Percentiles rank a stretch among this genome's conserved stretches.
Evolutionary conservation across 768 basidiomycete genomes (phyloP).

Genomic region (Macrolepiota albuminosa): DNA sequence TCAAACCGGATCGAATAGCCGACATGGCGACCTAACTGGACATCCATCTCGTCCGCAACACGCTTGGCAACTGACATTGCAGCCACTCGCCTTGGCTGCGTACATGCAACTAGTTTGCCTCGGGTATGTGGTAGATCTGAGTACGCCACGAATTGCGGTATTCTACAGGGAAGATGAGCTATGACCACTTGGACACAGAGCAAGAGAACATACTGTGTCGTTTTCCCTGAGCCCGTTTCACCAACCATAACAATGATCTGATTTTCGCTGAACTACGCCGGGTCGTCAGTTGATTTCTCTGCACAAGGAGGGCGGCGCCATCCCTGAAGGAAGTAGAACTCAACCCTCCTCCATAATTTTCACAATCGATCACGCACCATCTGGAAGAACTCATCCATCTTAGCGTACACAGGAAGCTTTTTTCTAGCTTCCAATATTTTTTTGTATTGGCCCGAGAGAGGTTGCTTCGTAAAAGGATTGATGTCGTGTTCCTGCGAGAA

Average conservation of each 20-base stretch:
- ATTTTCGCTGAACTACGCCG: constrained; percentile 59
- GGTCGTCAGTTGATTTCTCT: constrained; percentile 22
- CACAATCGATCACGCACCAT: constrained; percentile 55
- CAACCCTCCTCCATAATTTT: constrained; percentile 35
- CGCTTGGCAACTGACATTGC: constrained; percentile 98
- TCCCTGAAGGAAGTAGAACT: constrained; percentile 39
- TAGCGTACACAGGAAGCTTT: constrained; percentile 85
- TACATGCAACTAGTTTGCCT: constrained; percentile 92
- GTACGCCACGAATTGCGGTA: constrained; percentile 94
- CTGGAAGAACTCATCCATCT: constrained; percentile 90
- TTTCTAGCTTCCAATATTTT: constrained; percentile 83
- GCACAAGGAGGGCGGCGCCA: constrained; percentile 27
- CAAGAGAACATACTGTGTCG: constrained; percentile 70
- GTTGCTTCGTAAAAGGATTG: constrained; percentile 86
- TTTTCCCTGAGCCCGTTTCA: constrained; percentile 95
- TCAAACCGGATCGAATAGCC: constrained; percentile 99
- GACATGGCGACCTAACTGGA: constrained; percentile 89
- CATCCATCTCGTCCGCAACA: constrained; percentile 99
- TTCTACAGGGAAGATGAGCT: constrained; percentile 35
- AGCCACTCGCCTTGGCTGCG: constrained; percentile 93
- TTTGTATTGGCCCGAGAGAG: constrained; percentile 74
- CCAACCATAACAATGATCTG: constrained; percentile 91
- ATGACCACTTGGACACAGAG: not conserved
- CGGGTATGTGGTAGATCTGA: constrained; percentile 89
- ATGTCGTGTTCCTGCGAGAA: constrained; percentile 60